A percentile compares a stretch with the other conserved stretches of the same genome.
phyloP scores from a whole-genome alignment of 139 green algal species.

The Closterium sp. region DNA sequence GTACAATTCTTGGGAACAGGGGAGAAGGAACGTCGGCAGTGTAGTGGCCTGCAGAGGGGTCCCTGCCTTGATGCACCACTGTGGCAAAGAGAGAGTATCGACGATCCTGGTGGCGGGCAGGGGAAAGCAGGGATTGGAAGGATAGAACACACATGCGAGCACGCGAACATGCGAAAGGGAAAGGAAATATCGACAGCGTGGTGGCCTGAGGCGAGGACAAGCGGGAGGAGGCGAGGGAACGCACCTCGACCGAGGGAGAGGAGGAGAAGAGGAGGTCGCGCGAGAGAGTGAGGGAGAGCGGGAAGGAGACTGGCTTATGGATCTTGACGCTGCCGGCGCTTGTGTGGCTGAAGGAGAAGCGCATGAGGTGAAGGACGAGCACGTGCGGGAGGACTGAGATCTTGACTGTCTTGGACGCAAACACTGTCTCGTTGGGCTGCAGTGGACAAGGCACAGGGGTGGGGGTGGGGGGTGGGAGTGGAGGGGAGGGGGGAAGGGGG shows the following conservation, averaged over 20 bases:
- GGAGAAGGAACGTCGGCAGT: slow-evolving; percentile 36
- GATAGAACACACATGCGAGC: too few species aligned
- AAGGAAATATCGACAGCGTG: slow-evolving; percentile 39
- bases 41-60: slow-evolving; percentile 47
- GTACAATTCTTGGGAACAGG: too few species aligned
- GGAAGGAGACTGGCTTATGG: slow-evolving; percentile 41
- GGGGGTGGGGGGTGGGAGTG: too few species aligned
- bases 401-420: slow-evolving; percentile 31
- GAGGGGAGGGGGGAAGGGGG: neutral
- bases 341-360: slow-evolving; percentile 34
- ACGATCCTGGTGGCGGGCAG: neutral
- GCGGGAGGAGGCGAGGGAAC: too few species aligned
- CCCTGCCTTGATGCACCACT: slow-evolving; percentile 48
- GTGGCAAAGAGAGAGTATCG: slow-evolving; percentile 45
- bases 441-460: neutral
- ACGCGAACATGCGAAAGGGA: too few species aligned
- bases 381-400: slow-evolving; percentile 34
- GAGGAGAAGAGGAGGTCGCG: slow-evolving; percentile 30
- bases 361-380: slow-evolving; percentile 51
- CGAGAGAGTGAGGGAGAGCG: slow-evolving; percentile 28
- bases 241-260: slow-evolving; percentile 11
- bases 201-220: slow-evolving; percentile 35
- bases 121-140: too few species aligned
- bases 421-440: neutral
- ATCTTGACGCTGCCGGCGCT: slow-evolving; percentile 28